These are phyloP conservation scores for Limnanthes douglasii DNA, from an alignment of 345 rosid species.

Conservation along the genomic window DNA sequence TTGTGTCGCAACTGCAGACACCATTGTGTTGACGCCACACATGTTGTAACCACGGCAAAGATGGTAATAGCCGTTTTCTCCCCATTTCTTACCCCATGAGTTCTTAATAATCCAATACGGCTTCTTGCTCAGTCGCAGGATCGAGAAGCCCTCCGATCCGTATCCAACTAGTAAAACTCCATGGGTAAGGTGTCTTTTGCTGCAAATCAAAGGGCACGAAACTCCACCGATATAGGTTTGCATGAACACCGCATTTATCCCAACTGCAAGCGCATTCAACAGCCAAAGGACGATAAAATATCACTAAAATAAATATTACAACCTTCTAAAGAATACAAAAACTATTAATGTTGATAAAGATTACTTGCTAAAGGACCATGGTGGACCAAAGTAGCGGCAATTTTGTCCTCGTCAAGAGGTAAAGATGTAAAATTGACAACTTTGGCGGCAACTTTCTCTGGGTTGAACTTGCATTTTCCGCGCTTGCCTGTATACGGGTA, in stretches of 20 bases:
- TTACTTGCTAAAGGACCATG: conserved; percentile 76
- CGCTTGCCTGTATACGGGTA: conserved; percentile 56
- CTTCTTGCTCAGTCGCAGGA: conserved; percentile 43
- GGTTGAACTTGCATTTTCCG: conserved; percentile 48
- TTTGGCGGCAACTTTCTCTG: conserved; percentile 30
- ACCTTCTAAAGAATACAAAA: not conserved
- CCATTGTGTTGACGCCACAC: conserved; percentile 84
- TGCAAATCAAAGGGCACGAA: conserved; percentile 72
- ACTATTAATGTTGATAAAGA: not conserved
- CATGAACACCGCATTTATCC: conserved; percentile 72
- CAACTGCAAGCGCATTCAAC: conserved; percentile 54
- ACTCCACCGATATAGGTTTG: conserved; percentile 88
- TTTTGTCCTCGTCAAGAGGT: conserved; percentile 56
- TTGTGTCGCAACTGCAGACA: conserved; percentile 59
- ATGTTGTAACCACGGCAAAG: conserved; percentile 59
- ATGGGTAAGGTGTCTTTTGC: conserved; percentile 57
- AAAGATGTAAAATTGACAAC: conserved; percentile 50
- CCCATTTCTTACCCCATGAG: conserved; percentile 85
- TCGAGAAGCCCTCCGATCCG: conserved; percentile 62
- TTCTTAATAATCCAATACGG: conserved; percentile 89
- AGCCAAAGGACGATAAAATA: too few relatives aligned
- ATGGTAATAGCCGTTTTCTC: conserved; percentile 67
- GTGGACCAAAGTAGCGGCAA: conserved; percentile 53
- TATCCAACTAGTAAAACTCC: conserved; percentile 76
- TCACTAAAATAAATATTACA: not conserved